These are phyloP conservation scores for Colletotrichum lentis DNA, from an alignment of 2,329 filamentous ascomycete species.

Conservation along the genomic window DNA sequence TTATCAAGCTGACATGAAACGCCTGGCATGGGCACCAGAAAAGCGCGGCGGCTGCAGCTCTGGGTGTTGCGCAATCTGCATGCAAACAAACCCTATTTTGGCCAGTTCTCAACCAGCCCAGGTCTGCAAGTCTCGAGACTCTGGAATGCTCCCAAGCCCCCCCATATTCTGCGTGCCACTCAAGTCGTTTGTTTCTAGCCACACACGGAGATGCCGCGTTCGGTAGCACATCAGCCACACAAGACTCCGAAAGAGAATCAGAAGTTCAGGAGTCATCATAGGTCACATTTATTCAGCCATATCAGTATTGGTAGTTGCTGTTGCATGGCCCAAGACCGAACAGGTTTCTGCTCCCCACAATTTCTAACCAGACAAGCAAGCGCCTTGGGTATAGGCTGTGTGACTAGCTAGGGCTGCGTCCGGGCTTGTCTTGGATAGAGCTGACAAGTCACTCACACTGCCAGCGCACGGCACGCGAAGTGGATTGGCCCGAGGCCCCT, in stretches of 20 bases:
- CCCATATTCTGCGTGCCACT: neutral
- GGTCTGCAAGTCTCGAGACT: neutral
- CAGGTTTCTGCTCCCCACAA: neutral
- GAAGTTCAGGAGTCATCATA: neutral
- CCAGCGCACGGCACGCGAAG: neutral
- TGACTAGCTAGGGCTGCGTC: neutral
- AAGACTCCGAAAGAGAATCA: neutral
- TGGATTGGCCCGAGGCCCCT: neutral
- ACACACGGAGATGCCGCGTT: neutral
- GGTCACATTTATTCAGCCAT: neutral
- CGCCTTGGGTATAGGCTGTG: neutral
- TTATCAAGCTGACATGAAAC: neutral
- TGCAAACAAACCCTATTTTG: neutral
- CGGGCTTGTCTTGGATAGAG: neutral
- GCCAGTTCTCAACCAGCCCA: neutral
- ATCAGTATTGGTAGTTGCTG: neutral
- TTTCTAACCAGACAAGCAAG: neutral
- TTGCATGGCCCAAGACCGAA: neutral
- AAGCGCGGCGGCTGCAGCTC: neutral
- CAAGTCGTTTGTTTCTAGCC: neutral
- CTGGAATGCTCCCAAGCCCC: conserved; percentile 18
- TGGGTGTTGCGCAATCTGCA: neutral
- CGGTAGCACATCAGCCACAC: neutral
- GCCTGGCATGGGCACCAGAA: neutral
- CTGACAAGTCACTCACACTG: neutral